phyloP scores from a whole-genome alignment of 345 rosid genomes.

The Odontarrhena argentea region DNA sequence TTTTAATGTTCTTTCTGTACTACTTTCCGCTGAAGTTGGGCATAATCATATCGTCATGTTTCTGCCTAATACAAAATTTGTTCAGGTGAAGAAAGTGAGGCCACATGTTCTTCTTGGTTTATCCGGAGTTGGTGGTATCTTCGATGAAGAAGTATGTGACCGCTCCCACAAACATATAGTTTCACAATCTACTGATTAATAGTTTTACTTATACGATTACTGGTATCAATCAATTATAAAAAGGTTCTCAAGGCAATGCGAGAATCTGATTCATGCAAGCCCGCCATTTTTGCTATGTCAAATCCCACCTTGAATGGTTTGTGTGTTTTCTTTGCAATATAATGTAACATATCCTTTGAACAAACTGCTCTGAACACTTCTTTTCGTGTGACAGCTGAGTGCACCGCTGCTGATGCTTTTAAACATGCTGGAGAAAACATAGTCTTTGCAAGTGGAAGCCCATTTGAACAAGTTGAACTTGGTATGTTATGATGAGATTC shows the following conservation, averaged over 20 bases:
- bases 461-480: constrained; percentile 80
- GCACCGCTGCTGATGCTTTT: constrained; percentile 94
- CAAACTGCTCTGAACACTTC: constrained; percentile 15
- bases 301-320: constrained; percentile 94
- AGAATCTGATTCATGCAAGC: constrained; percentile 79
- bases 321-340: constrained; percentile 31
- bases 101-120: constrained; percentile 98
- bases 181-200: not conserved
- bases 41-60: not conserved
- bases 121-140: constrained; percentile 98
- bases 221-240: constrained; percentile 12
- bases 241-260: constrained; percentile 94
- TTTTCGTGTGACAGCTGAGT: constrained; percentile 68
- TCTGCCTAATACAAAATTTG: constrained; percentile 29
- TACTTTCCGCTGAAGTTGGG: not conserved
- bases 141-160: constrained; percentile 72
- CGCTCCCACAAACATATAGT: constrained; percentile 14
- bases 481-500: constrained; percentile 48
- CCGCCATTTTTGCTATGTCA: constrained; percentile 97
- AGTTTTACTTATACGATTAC: constrained; percentile 14
- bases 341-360: constrained; percentile 34
- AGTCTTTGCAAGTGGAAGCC: constrained; percentile 98
- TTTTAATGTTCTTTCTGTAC: not conserved
- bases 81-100: constrained; percentile 81
- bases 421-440: constrained; percentile 89